A percentile compares a stretch with the other conserved stretches of the same genome.
phyloP scores from a whole-genome alignment of 2,329 filamentous ascomycete species.

The Phoma sp. region DNA sequence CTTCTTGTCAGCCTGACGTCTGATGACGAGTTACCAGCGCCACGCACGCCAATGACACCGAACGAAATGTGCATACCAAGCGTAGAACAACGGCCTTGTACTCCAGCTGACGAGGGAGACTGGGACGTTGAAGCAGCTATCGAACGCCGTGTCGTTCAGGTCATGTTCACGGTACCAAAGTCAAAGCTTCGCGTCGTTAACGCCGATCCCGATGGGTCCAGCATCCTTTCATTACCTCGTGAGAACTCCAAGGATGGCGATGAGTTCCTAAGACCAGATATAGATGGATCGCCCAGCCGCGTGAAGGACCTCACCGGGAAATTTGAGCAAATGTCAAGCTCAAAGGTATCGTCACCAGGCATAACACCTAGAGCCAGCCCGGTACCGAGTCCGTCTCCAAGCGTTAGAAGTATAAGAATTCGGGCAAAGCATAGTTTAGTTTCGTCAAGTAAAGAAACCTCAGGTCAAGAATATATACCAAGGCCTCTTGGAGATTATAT shows the following conservation, averaged over 20 bases:
- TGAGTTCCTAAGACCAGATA: slow-evolving; percentile 5
- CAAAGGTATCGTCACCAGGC: background rate
- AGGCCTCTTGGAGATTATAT: slow-evolving; percentile 9
- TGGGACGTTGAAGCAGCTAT: slow-evolving; percentile 61
- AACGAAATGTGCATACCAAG: slow-evolving; percentile 31
- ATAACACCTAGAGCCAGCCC: slow-evolving; percentile 17
- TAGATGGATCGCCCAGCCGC: slow-evolving; percentile 23
- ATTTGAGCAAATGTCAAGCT: slow-evolving; percentile 36
- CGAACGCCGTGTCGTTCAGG: slow-evolving; percentile 57
- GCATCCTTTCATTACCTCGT: slow-evolving; percentile 35
- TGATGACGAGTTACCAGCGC: slow-evolving; percentile 37
- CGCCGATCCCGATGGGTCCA: slow-evolving; percentile 42
- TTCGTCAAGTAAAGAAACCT: slow-evolving; percentile 17
- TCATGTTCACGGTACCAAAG: slow-evolving; percentile 92
- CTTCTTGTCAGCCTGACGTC: slow-evolving; percentile 39
- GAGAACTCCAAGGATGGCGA: slow-evolving; percentile 24
- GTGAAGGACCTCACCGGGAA: slow-evolving; percentile 42
- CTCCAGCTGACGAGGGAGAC: slow-evolving; percentile 52
- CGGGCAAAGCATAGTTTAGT: slow-evolving; percentile 25
- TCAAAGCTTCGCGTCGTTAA: slow-evolving; percentile 91
- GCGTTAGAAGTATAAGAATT: slow-evolving; percentile 30
- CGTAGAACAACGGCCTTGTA: slow-evolving; percentile 31
- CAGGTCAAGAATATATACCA: background rate
- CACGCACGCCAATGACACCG: slow-evolving; percentile 35
- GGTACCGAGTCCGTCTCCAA: slow-evolving; percentile 13